These are phyloP conservation scores for Suillus weaverae DNA, from an alignment of 768 basidiomycete species.

Conservation along the genomic window DNA sequence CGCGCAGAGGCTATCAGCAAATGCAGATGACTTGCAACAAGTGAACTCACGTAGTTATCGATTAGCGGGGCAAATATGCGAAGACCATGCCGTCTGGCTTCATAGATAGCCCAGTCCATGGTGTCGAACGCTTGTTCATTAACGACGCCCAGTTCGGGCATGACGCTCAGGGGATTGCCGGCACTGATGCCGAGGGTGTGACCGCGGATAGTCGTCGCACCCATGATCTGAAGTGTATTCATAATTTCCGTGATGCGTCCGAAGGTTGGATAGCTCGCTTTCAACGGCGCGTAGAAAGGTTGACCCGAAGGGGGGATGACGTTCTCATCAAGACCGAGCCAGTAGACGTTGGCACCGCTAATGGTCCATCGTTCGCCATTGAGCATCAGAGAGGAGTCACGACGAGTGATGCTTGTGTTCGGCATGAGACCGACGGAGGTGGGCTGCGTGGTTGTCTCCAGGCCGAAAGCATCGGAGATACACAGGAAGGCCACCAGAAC, in stretches of 20 bases:
- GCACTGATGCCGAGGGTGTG: constrained; percentile 31
- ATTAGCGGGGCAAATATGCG: constrained; percentile 20
- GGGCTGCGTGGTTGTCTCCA: constrained; percentile 1
- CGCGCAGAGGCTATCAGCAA: neutral
- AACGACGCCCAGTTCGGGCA: constrained; percentile 25
- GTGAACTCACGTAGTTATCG: constrained; percentile 20
- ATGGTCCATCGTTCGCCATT: constrained; percentile 6
- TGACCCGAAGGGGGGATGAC: constrained; percentile 18
- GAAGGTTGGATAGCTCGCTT: constrained; percentile 13
- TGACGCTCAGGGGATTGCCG: constrained; percentile 29
- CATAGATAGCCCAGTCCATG: constrained; percentile 31
- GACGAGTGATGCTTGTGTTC: constrained; percentile 7
- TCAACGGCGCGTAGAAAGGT: constrained; percentile 2
- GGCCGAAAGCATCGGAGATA: neutral
- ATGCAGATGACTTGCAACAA: neutral
- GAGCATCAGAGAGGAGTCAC: constrained; percentile 6
- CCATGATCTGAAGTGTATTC: constrained; percentile 19
- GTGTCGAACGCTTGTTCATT: constrained; percentile 28
- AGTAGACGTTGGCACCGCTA: constrained; percentile 30
- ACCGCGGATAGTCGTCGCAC: constrained; percentile 25
- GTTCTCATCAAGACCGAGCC: constrained; percentile 36
- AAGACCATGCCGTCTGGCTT: constrained; percentile 11
- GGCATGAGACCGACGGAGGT: constrained; percentile 1
- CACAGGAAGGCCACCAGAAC: constrained; percentile 4
- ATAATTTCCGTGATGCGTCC: constrained; percentile 12